Percentiles rank a stretch among this genome's conserved stretches.
Evolutionary conservation across 768 basidiomycete species (phyloP).

Genomic region (Boletus reticulatus): DNA sequence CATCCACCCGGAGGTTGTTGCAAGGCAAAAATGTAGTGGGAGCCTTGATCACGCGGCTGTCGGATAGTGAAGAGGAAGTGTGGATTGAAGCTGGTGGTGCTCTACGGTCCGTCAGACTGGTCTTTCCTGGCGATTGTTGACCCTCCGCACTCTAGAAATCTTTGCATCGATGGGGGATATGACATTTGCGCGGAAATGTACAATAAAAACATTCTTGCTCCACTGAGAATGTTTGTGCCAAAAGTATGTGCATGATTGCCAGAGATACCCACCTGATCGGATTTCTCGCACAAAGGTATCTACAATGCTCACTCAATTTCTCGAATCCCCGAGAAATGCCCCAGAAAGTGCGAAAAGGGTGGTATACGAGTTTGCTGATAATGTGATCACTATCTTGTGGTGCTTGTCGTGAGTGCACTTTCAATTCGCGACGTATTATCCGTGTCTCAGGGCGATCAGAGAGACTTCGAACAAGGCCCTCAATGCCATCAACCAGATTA

Average conservation of each 20-base stretch:
- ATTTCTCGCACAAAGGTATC: conserved; percentile 57
- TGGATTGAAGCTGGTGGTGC: conserved; percentile 86
- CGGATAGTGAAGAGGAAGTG: conserved; percentile 90
- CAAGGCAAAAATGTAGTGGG: conserved; percentile 92
- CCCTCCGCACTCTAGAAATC: conserved; percentile 55
- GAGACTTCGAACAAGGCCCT: conserved; percentile 91
- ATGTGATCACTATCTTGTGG: conserved; percentile 91
- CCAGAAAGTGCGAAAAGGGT: conserved; percentile 71
- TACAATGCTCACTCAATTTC: conserved; percentile 61
- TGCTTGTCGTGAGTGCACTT: conserved; percentile 81
- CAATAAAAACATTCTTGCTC: conserved; percentile 88
- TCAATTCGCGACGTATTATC: neutral
- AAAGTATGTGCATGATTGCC: conserved; percentile 48
- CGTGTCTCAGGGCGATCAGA: conserved; percentile 39
- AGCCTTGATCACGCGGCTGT: conserved; percentile 78
- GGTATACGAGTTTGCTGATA: conserved; percentile 87
- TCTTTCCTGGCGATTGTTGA: conserved; percentile 7
- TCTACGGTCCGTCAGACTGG: conserved; percentile 56
- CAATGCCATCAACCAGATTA: conserved; percentile 73
- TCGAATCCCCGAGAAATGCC: conserved; percentile 57
- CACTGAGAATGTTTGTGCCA: conserved; percentile 70
- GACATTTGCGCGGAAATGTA: conserved; percentile 97
- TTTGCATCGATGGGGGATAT: conserved; percentile 93
- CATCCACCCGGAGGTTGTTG: conserved; percentile 83
- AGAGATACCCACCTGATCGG: neutral